Evolutionary conservation across 306 rosid species (phyloP), one percentile per base, ranked within the genome.

Genomic region (Spatholobus suberectus): DNA sequence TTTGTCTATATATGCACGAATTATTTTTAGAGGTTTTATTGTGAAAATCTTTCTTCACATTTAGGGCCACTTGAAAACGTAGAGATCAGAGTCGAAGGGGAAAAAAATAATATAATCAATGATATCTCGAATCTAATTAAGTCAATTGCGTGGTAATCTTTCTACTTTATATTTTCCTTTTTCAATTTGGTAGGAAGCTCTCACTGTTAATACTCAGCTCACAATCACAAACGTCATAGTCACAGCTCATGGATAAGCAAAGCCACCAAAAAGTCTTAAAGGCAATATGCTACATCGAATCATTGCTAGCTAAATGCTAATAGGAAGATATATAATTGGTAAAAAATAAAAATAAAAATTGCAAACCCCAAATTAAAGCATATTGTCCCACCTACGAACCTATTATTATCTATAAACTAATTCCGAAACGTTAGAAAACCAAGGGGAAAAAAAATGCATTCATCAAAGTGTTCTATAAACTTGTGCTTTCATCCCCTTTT

Each of bases 201-300:
- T 17, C 3, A 26, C 6, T 8, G 71, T 40, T 76, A 38, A 17
- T 40, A n/a, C 54, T 37, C 41, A n/a, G n/a, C 18, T 75, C 12
- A 75, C 79, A 76, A 37, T 58, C 57, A 59, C 71, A 76, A 57
- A 40, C 80, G 70, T 75, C 55, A 75, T 23, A 55, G 79, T 55
- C 79, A 55, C 38, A 73, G 46, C 32, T 32, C 47, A 49, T 57
- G 40, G 54, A 75, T 38, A 23, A 57, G 55, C 13, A 55, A 75
- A 75, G 47, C 29, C 46, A 52, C 66, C 66, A 61, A 73, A 52
- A 34, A 18, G 66, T 75, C 68, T 20, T 54, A 6, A 55, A 20
- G 6, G 69, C 67, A 21, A 21, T 15, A 72, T 69, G 55, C 34
- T 6, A 21, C 52, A 29, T 27, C 37, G 4, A 21, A 51, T 74